Conservation (phyloP, 2,329 filamentous ascomycete species). For the Aspergillus aculeatus region DNA sequence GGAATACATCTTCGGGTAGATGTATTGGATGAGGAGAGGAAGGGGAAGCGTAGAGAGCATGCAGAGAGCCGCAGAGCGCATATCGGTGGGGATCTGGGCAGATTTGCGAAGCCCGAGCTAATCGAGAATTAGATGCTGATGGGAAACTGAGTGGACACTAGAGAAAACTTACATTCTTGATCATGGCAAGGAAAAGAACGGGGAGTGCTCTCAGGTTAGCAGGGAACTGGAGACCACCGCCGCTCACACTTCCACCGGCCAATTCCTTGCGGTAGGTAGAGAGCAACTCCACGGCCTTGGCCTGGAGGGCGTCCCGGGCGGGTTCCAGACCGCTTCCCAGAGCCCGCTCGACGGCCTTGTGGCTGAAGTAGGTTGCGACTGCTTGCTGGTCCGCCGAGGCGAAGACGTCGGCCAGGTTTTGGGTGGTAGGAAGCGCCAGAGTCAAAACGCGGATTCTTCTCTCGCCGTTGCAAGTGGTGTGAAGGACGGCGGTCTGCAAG, state of each 20-base stretch:
- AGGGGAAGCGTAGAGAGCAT: slow-evolving; percentile 90
- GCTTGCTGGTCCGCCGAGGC: slow-evolving; percentile 93
- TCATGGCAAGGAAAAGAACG: slow-evolving; percentile 86
- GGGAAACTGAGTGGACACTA: slow-evolving; percentile 14
- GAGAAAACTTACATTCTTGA: slow-evolving; percentile 75
- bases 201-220: slow-evolving; percentile 86
- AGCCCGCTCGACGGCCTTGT: slow-evolving; percentile 93
- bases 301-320: slow-evolving; percentile 84
- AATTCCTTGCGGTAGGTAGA: slow-evolving; percentile 97
- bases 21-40: slow-evolving; percentile 88
- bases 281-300: slow-evolving; percentile 87
- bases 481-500: slow-evolving; percentile 88
- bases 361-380: slow-evolving; percentile 89
- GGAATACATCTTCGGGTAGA: slow-evolving; percentile 81
- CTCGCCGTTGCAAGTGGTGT: slow-evolving; percentile 97
- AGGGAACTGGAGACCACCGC: slow-evolving; percentile 86
- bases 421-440: slow-evolving; percentile 86
- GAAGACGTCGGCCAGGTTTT: slow-evolving; percentile 85
- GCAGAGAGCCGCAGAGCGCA: slow-evolving; percentile 88
- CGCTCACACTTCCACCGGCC: slow-evolving; percentile 91
- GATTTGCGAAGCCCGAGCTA: slow-evolving; percentile 81
- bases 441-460: slow-evolving; percentile 93
- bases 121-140: slow-evolving; percentile 24
- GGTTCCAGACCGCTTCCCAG: slow-evolving; percentile 84
- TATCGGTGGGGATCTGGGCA: slow-evolving; percentile 88